Evolutionary conservation across 768 basidiomycete genomes (phyloP).

Genomic region (Trametes cinnabarina): DNA sequence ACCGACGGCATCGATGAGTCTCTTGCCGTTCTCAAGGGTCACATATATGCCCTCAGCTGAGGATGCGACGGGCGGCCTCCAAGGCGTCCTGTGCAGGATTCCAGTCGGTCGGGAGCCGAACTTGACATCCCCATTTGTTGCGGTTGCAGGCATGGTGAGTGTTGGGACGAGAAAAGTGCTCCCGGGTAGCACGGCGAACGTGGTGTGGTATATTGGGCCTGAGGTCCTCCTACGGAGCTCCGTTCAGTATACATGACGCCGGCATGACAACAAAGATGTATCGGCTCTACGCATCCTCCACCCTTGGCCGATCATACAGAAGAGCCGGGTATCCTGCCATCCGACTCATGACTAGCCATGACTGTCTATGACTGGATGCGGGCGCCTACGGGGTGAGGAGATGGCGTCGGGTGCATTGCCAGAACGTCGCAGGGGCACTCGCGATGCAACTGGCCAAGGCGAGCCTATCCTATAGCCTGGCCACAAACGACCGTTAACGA

Average conservation of each 20-base stretch:
- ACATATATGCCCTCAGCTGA: conserved; percentile 69
- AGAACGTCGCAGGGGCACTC: background rate
- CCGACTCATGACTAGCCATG: background rate
- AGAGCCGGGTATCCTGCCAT: background rate
- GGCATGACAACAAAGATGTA: background rate
- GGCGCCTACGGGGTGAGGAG: too few relatives aligned
- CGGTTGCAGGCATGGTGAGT: conserved; percentile 1
- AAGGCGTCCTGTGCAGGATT: conserved; percentile 55
- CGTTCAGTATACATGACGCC: conserved; percentile 3
- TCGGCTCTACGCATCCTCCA: background rate
- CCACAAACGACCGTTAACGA: too few relatives aligned
- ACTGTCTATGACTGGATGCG: too few relatives aligned
- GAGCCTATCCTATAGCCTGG: too few relatives aligned
- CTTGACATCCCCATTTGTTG: conserved; percentile 11
- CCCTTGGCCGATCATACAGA: background rate
- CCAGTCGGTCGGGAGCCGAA: conserved; percentile 20
- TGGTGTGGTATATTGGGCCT: too few relatives aligned
- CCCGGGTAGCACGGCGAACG: too few relatives aligned
- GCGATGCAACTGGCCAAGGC: too few relatives aligned
- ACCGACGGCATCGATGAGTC: conserved; percentile 76
- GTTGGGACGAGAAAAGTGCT: background rate
- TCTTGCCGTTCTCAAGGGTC: conserved; percentile 64
- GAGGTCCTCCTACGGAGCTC: conserved; percentile 6
- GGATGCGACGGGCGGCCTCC: conserved; percentile 68
- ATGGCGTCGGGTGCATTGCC: too few relatives aligned